phyloP scores from a whole-genome alignment of 73 alveolate species.

The Effrenium voratum region DNA sequence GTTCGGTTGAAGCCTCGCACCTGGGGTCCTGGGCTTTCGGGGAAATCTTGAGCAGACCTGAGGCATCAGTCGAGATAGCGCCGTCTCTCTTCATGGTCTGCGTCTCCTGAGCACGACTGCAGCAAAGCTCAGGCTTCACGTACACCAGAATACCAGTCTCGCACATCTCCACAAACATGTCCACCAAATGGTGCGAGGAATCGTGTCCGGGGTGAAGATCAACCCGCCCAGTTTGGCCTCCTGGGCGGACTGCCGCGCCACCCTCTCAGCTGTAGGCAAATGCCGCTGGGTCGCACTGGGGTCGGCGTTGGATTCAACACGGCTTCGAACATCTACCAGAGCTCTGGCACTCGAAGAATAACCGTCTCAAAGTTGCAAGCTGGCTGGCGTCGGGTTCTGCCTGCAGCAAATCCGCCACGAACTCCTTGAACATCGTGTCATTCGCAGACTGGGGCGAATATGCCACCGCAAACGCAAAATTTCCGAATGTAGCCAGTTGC shows the following conservation, averaged over 20 bases:
- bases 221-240: background rate
- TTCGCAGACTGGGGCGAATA: background rate
- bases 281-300: background rate
- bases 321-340: background rate
- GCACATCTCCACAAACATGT: background rate
- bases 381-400: background rate
- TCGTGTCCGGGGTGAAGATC: background rate
- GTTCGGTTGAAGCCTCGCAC: background rate
- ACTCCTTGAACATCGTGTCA: background rate
- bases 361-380: background rate
- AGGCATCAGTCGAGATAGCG: background rate
- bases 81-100: background rate
- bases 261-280: background rate
- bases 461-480: background rate
- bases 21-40: background rate
- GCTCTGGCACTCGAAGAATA: background rate
- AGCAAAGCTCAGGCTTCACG: background rate
- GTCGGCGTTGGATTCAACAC: background rate
- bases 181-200: background rate
- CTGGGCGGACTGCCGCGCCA: background rate
- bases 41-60: background rate
- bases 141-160: background rate
- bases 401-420: background rate
- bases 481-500: background rate
- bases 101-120: background rate